Conservation (phyloP, 2,329 filamentous ascomycete species). For the Pseudohalonectria lignicola region DNA sequence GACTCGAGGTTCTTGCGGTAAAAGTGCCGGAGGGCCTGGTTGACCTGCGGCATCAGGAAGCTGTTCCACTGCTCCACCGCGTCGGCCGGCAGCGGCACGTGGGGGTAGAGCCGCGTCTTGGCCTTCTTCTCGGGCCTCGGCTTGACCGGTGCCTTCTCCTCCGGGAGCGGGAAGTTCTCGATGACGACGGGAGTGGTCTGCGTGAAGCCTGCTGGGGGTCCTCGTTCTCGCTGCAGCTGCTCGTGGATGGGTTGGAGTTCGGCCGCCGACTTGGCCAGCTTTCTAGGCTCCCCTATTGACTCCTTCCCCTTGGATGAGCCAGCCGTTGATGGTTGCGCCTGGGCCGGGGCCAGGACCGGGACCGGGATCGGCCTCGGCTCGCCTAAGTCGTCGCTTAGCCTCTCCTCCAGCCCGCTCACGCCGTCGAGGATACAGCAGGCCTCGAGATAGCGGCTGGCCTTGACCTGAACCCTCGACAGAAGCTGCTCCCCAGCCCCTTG, state of each 20-base stretch:
- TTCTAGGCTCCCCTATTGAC: not conserved
- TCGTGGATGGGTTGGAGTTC: too few species aligned
- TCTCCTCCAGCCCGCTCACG: constrained; percentile 43
- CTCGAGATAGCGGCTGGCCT: constrained; percentile 46
- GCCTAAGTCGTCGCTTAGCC: constrained; percentile 35
- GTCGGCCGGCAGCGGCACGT: constrained; percentile 45
- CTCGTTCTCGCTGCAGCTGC: too few species aligned
- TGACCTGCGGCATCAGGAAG: constrained; percentile 61
- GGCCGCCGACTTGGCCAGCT: not conserved
- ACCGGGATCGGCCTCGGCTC: constrained; percentile 7
- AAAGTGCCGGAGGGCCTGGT: constrained; percentile 57
- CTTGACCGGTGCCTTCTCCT: not conserved
- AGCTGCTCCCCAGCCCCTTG: constrained; percentile 36
- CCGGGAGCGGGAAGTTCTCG: constrained; percentile 1
- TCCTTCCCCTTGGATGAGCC: constrained; percentile 10
- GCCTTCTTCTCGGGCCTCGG: constrained; percentile 1
- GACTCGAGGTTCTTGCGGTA: constrained; percentile 66
- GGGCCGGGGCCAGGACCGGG: not conserved
- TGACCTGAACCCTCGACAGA: constrained; percentile 40
- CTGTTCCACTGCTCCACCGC: constrained; percentile 63
- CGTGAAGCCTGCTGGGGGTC: constrained; percentile 1
- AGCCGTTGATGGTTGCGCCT: too few species aligned
- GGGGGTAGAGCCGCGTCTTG: constrained; percentile 41
- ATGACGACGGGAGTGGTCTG: constrained; percentile 4
- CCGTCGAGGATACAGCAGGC: constrained; percentile 52